Conservation (phyloP, 106 monocot genomes). For the Acorus calamus region DNA sequence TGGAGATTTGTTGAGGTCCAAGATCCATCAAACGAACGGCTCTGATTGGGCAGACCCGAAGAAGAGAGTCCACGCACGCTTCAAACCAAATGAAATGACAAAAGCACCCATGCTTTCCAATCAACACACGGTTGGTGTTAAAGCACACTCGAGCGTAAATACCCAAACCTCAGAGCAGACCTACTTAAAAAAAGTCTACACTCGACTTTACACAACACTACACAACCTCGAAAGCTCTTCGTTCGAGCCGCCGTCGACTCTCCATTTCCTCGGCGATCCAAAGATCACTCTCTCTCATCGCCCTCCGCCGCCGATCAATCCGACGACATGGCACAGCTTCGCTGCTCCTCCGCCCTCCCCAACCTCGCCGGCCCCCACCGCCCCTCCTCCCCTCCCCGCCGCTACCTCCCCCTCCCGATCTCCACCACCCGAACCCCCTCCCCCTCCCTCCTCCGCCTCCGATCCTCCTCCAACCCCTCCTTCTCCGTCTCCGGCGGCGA, state of each 20-base stretch:
- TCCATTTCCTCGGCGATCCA: not conserved
- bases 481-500: slow-evolving; percentile 2
- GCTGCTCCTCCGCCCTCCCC: not conserved
- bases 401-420: not conserved
- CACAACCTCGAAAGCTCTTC: not conserved
- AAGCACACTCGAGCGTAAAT: too few relatives aligned
- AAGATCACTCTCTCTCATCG: not conserved
- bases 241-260: not conserved
- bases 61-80: too few relatives aligned
- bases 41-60: too few relatives aligned
- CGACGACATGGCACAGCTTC: not conserved
- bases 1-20: too few relatives aligned
- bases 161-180: too few relatives aligned
- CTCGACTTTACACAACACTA: too few relatives aligned
- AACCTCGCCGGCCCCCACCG: not conserved
- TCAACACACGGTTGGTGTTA: too few relatives aligned
- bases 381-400: not conserved
- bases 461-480: not conserved
- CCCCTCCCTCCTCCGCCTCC: not conserved
- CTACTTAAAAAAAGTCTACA: too few relatives aligned
- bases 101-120: too few relatives aligned
- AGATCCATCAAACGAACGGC: too few relatives aligned
- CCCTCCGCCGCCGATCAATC: not conserved
- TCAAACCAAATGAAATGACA: too few relatives aligned
- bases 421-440: not conserved